Evolutionary conservation across 2,329 filamentous ascomycete species (phyloP), one percentile per base, ranked within the genome.

Genomic region (Fusarium cyanostomum): DNA sequence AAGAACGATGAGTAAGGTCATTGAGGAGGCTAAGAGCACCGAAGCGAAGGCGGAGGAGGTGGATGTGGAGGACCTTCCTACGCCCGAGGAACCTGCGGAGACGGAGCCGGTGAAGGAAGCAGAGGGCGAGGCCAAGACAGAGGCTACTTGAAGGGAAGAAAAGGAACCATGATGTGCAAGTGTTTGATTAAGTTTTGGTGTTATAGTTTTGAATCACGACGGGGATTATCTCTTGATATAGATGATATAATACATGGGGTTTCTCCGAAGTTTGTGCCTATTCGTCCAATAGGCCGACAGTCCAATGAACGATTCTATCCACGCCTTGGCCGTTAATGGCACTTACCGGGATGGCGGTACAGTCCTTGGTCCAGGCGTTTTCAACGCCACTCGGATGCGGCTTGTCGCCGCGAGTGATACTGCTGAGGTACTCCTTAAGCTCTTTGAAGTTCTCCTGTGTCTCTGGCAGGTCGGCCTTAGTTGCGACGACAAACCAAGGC

Each of bases 401-500:
- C 56, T 84, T 82, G 16, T 79, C 77, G 2, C 90, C 89, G 1
- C 79, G 80, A 48, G 85, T 85, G 21, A 98, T 83, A 5, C 79
- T 80, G 5, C 84, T 81, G 5, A 99, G 78, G 75, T 97, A 97
- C 8, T 78, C 77, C 66, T 88, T 87, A 67, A 99, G 79, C 48
- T 79, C 77, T 31, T 76, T 77, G 74, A 92, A 99, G 73, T 95
- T 96, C 21, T 87, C 84, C 74, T 93, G 86, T 2, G 95, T 96
- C 4, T 84, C 85, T 4, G 89, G 86, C 52, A 96, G 75, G 74
- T 98, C 94, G 1, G 92, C 94, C 78, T 98, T 98, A 16, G 94
- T 97, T 1, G 92, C 94, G 38, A 97, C 88, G 6, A 97, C 94
- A 71, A 96, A 95, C 95, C 95, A 99, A 1, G 95, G 94, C 79